Conservation (phyloP, 2,329 filamentous ascomycete genomes). For the Trichoderma aggressivum region DNA sequence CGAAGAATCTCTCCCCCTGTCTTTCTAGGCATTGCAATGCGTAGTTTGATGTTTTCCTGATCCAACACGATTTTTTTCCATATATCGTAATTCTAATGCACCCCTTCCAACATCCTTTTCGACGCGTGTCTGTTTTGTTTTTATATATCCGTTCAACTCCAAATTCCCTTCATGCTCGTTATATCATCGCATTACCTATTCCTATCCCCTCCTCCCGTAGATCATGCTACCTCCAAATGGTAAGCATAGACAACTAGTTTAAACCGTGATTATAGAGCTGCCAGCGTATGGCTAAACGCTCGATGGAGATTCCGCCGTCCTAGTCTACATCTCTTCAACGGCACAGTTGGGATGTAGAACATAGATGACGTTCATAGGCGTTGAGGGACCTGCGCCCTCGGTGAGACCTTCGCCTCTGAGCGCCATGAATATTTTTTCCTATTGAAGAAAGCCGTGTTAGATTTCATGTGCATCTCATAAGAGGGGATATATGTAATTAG, state of each 20-base stretch:
- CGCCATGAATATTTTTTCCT: slow-evolving; percentile 86
- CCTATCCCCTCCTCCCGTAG: background rate
- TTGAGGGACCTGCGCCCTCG: slow-evolving; percentile 44
- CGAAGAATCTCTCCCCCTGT: background rate
- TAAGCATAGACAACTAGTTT: background rate
- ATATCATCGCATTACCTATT: background rate
- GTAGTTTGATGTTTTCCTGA: background rate
- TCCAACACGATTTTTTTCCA: background rate
- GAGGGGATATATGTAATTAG: slow-evolving; percentile 47
- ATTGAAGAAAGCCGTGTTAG: slow-evolving; percentile 45
- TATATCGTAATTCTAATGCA: background rate
- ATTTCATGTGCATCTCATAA: background rate
- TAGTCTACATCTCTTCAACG: slow-evolving; percentile 57
- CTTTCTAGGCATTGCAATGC: background rate
- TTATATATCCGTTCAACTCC: slow-evolving; percentile 18
- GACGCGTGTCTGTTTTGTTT: slow-evolving; percentile 47
- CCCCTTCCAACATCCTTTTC: background rate
- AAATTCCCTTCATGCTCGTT: slow-evolving; percentile 18
- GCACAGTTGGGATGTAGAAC: slow-evolving; percentile 93
- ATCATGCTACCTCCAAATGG: background rate
- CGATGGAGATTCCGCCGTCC: background rate
- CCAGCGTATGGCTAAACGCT: background rate
- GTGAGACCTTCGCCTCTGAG: slow-evolving; percentile 61
- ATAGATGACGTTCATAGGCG: slow-evolving; percentile 59
- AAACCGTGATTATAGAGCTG: background rate